Evolutionary conservation across 1,284 basidiomycete species (phyloP).

Genomic region (Trichosporon asahii): DNA sequence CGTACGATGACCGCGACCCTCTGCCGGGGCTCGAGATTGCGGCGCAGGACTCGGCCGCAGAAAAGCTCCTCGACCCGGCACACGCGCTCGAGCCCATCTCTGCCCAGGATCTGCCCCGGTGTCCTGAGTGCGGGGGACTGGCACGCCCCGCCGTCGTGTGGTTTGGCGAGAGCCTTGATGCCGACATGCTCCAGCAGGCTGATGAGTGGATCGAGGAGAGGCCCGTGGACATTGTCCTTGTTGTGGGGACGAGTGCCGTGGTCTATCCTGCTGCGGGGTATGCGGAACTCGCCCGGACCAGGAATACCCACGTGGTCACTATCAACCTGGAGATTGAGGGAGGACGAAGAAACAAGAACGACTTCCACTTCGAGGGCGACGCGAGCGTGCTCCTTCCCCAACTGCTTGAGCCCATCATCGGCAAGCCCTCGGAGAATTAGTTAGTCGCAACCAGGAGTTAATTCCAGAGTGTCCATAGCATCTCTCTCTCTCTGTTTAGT

Average conservation of each 20-base stretch:
- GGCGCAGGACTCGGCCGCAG: background rate
- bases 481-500: background rate
- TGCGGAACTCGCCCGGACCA: slow-evolving; percentile 15
- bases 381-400: slow-evolving; percentile 15
- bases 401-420: slow-evolving; percentile 17
- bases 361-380: slow-evolving; percentile 19
- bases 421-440: background rate
- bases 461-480: background rate
- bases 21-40: slow-evolving; percentile 14
- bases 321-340: slow-evolving; percentile 19
- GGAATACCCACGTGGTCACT: slow-evolving; percentile 12
- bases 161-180: slow-evolving; percentile 23
- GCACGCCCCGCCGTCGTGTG: slow-evolving; percentile 22
- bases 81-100: slow-evolving; percentile 3
- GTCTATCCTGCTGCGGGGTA: slow-evolving; percentile 21
- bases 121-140: slow-evolving; percentile 12
- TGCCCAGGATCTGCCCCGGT: slow-evolving; percentile 5
- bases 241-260: slow-evolving; percentile 18
- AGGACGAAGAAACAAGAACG: background rate
- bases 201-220: slow-evolving; percentile 17
- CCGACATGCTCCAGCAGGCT: slow-evolving; percentile 12
- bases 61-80: slow-evolving; percentile 13
- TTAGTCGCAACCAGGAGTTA: background rate
- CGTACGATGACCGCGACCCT: slow-evolving; percentile 14
- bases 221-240: slow-evolving; percentile 19